A percentile compares a stretch with the other conserved stretches of the same genome.
These are phyloP conservation scores for Cicer bijugum DNA, from an alignment of 306 rosid species.

Conservation along the genomic window DNA sequence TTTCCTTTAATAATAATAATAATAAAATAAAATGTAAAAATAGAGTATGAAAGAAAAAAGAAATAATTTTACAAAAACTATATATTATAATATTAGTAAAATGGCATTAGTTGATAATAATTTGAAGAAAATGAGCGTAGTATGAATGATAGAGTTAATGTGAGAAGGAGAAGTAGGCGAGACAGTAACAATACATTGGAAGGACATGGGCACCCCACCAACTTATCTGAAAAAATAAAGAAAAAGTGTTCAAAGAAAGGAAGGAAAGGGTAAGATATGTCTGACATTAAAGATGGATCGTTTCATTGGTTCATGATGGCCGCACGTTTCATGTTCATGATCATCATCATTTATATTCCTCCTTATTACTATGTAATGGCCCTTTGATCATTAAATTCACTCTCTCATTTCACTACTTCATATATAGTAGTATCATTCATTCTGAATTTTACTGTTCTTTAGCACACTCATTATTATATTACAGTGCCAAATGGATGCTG, in stretches of 20 bases:
- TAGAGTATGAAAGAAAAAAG: background rate
- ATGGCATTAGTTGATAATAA: too few species aligned
- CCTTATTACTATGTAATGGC: slow-evolving; percentile 43
- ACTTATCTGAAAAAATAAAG: slow-evolving; percentile 33
- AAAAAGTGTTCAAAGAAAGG: slow-evolving; percentile 10
- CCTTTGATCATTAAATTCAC: slow-evolving; percentile 46
- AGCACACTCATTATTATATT: slow-evolving; percentile 43
- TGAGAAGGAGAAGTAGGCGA: background rate
- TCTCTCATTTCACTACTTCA: slow-evolving; percentile 24
- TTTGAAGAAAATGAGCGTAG: too few species aligned
- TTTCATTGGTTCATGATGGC: slow-evolving; percentile 82
- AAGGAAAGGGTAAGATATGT: slow-evolving; percentile 30
- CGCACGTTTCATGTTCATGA: slow-evolving; percentile 66
- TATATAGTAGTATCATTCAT: background rate
- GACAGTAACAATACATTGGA: slow-evolving; percentile 45
- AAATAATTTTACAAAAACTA: too few species aligned
- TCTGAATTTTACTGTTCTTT: slow-evolving; percentile 45
- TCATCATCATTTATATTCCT: slow-evolving; percentile 52
- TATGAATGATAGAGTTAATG: too few species aligned
- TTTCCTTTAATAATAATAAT: too few species aligned
- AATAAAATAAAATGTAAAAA: too few species aligned
- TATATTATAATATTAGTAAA: too few species aligned
- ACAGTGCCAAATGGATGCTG: slow-evolving; percentile 36
- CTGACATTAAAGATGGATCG: slow-evolving; percentile 40
- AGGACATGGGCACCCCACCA: slow-evolving; percentile 41